These are phyloP conservation scores for Kingdonia uniflora DNA, from an alignment of 164 flowering plant species.

Conservation along the genomic window DNA sequence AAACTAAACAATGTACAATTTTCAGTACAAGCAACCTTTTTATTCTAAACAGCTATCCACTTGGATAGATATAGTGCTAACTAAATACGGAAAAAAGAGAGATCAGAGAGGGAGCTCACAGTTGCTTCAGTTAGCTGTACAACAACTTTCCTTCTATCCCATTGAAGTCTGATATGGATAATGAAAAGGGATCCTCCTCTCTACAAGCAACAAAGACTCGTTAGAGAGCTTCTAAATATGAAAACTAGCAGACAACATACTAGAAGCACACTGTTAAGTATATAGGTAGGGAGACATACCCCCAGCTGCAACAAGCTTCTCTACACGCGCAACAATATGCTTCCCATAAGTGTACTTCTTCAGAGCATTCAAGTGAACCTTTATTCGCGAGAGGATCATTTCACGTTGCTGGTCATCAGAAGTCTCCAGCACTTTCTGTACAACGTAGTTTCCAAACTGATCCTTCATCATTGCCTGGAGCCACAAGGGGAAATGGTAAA, in stretches of 20 bases:
- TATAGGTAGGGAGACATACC: conserved; percentile 27
- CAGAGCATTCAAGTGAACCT: conserved; percentile 81
- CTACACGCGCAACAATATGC: conserved; percentile 94
- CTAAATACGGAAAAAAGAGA: conserved; percentile 16
- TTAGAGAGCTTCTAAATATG: neutral
- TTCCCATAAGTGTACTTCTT: conserved; percentile 93
- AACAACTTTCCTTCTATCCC: conserved; percentile 37
- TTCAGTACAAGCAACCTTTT: conserved; percentile 45
- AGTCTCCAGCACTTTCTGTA: conserved; percentile 92
- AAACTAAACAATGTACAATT: conserved; percentile 69
- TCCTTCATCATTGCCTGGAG: conserved; percentile 90
- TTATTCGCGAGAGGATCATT: conserved; percentile 69
- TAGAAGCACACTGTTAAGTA: neutral
- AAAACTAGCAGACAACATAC: neutral
- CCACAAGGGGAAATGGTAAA: conserved; percentile 2
- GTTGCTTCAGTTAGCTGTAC: conserved; percentile 89
- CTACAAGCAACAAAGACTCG: conserved; percentile 34
- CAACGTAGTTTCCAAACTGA: conserved; percentile 92
- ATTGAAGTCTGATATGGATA: conserved; percentile 33
- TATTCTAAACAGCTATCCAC: conserved; percentile 27
- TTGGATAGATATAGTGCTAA: conserved; percentile 27
- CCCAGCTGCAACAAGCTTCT: conserved; percentile 95
- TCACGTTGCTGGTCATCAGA: conserved; percentile 92
- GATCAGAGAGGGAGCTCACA: conserved; percentile 22
- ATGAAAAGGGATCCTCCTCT: conserved; percentile 61